Evolutionary conservation across 1,284 basidiomycete species (phyloP).

Genomic region (Grifola frondosa): DNA sequence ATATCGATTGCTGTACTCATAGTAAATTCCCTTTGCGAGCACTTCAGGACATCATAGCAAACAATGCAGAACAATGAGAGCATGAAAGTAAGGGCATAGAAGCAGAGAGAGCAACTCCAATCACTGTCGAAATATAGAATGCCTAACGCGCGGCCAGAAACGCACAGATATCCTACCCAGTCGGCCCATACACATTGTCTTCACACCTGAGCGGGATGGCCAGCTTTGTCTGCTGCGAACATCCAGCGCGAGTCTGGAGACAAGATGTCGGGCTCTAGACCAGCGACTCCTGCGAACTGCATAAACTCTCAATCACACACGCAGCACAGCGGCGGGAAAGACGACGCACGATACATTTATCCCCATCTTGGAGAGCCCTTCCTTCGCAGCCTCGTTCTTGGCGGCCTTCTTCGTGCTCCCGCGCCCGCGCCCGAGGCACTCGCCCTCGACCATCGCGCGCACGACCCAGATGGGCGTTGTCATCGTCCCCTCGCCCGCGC

Average conservation of each 20-base stretch:
- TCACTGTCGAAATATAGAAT: no score
- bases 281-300: constrained; percentile 17
- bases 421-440: constrained; percentile 55
- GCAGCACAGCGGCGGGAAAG: not conserved
- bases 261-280: constrained; percentile 25
- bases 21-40: no score
- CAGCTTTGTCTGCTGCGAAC: constrained; percentile 23
- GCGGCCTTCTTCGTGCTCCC: constrained; percentile 76
- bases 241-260: constrained; percentile 36
- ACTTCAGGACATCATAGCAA: no score
- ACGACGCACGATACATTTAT: constrained; percentile 31
- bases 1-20: no score
- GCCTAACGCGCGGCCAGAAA: no score
- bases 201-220: constrained; percentile 35
- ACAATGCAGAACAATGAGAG: no score
- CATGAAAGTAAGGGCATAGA: no score
- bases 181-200: constrained; percentile 28
- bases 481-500: constrained; percentile 43
- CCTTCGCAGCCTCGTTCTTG: constrained; percentile 54
- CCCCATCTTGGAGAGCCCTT: constrained; percentile 33
- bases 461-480: constrained; percentile 74
- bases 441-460: constrained; percentile 57
- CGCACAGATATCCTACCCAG: constrained; percentile 12
- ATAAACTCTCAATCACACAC: constrained; percentile 3
- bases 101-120: no score